phyloP scores from a whole-genome alignment of 306 rosid species.

The Mimosa pudica region DNA sequence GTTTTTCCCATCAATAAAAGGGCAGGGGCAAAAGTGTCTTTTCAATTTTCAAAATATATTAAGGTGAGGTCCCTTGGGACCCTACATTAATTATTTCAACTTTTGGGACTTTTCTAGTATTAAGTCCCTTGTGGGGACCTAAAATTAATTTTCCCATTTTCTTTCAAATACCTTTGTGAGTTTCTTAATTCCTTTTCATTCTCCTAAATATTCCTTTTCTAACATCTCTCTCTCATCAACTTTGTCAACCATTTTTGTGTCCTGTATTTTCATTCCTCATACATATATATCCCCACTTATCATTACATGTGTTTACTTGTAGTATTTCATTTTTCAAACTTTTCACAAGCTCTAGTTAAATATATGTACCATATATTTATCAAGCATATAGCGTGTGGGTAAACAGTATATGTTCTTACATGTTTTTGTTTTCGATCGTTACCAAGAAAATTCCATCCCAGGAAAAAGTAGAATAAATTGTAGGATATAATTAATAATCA shows the following conservation, averaged over 20 bases:
- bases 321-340: slow-evolving; percentile 35
- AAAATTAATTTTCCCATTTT: too few species aligned
- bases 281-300: slow-evolving; percentile 22
- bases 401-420: neutral
- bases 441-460: neutral
- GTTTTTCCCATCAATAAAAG: too few species aligned
- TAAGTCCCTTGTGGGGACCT: too few species aligned
- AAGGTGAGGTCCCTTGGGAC: too few species aligned
- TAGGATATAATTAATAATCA: neutral
- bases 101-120: too few species aligned
- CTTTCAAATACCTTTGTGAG: slow-evolving; percentile 44
- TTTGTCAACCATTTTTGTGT: slow-evolving; percentile 43
- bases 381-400: neutral
- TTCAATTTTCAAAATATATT: too few species aligned
- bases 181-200: slow-evolving; percentile 63
- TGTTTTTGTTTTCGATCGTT: neutral
- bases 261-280: slow-evolving; percentile 42
- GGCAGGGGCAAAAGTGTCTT: too few species aligned
- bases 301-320: slow-evolving; percentile 16
- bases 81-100: too few species aligned
- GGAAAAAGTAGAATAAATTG: neutral
- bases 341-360: neutral
- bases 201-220: slow-evolving; percentile 61
- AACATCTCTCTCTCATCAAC: slow-evolving; percentile 42
- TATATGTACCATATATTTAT: neutral